Evolutionary conservation across 2,329 filamentous ascomycete genomes (phyloP).

Genomic region (Beauveria rudraprayagi): DNA sequence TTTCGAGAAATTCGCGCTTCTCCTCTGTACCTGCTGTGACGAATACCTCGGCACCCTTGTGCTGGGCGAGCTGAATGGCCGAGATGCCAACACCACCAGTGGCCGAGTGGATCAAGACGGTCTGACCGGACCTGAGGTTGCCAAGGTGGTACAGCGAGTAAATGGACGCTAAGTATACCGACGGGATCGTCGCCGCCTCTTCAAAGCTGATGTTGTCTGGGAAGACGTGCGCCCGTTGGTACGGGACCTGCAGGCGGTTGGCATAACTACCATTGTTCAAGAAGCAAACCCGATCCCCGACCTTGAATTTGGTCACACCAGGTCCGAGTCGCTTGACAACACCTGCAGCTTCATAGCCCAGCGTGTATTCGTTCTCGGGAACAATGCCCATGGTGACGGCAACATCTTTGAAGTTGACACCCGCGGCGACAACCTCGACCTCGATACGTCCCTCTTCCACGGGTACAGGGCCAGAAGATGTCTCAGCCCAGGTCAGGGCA

Average conservation of each 20-base stretch:
- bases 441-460: slow-evolving; percentile 12
- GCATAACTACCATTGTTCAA: not conserved
- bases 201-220: slow-evolving; percentile 27
- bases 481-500: slow-evolving; percentile 9
- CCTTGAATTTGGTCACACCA: not conserved
- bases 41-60: slow-evolving; percentile 21
- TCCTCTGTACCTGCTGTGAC: slow-evolving; percentile 20
- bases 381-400: slow-evolving; percentile 16
- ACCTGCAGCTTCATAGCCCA: slow-evolving; percentile 17
- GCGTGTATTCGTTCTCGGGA: not conserved
- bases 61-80: slow-evolving; percentile 21
- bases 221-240: slow-evolving; percentile 17
- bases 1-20: slow-evolving; percentile 23
- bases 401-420: slow-evolving; percentile 15
- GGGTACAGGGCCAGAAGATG: slow-evolving; percentile 12
- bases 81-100: slow-evolving; percentile 24
- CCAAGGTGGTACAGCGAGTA: slow-evolving; percentile 14
- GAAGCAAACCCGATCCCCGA: slow-evolving; percentile 16
- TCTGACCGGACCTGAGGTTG: slow-evolving; percentile 24
- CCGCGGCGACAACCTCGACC: slow-evolving; percentile 8
- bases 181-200: slow-evolving; percentile 25
- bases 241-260: not conserved
- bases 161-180: slow-evolving; percentile 23
- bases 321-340: slow-evolving; percentile 14
- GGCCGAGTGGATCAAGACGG: slow-evolving; percentile 27